phyloP scores from a whole-genome alignment of 768 basidiomycete genomes.

The Krasilnikovozyma curviuscula region DNA sequence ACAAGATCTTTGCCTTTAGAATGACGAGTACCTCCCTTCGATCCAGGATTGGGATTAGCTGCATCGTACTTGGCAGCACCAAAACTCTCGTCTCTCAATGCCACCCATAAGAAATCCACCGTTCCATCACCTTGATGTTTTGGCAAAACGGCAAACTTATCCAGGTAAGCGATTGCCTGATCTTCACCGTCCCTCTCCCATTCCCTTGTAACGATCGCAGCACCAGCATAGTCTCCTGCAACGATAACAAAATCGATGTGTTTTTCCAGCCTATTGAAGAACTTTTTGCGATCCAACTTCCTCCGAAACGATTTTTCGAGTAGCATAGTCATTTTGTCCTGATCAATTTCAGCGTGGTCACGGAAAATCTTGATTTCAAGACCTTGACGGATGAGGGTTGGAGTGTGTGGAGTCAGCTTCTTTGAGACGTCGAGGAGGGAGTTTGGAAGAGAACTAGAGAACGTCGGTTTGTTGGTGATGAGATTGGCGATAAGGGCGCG shows the following conservation, averaged over 20 bases:
- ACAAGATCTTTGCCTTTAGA: slow-evolving; percentile 87
- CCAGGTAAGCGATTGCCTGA: slow-evolving; percentile 82
- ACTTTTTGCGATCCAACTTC: slow-evolving; percentile 47
- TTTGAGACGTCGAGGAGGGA: slow-evolving; percentile 45
- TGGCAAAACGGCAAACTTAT: slow-evolving; percentile 95
- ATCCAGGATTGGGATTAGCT: slow-evolving; percentile 76
- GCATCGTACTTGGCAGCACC: slow-evolving; percentile 85
- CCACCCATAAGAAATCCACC: slow-evolving; percentile 98
- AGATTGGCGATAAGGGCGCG: slow-evolving; percentile 89
- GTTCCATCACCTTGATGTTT: slow-evolving; percentile 93
- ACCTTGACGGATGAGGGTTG: slow-evolving; percentile 77
- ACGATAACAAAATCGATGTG: slow-evolving; percentile 79
- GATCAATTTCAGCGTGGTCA: slow-evolving; percentile 45
- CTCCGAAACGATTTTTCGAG: slow-evolving; percentile 74
- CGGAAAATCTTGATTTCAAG: slow-evolving; percentile 68
- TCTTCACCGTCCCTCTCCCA: too few relatives aligned
- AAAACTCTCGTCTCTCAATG: slow-evolving; percentile 92
- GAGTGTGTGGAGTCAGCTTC: slow-evolving; percentile 65
- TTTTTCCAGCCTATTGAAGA: slow-evolving; percentile 56
- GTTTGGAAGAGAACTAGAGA: slow-evolving; percentile 86
- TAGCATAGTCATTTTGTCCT: slow-evolving; percentile 49
- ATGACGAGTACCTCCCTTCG: slow-evolving; percentile 69
- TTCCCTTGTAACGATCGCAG: slow-evolving; percentile 71
- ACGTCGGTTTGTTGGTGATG: slow-evolving; percentile 92
- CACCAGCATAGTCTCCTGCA: slow-evolving; percentile 86